phyloP scores from a whole-genome alignment of 176 grass and related monocot species.

The Aegilops longissima region DNA sequence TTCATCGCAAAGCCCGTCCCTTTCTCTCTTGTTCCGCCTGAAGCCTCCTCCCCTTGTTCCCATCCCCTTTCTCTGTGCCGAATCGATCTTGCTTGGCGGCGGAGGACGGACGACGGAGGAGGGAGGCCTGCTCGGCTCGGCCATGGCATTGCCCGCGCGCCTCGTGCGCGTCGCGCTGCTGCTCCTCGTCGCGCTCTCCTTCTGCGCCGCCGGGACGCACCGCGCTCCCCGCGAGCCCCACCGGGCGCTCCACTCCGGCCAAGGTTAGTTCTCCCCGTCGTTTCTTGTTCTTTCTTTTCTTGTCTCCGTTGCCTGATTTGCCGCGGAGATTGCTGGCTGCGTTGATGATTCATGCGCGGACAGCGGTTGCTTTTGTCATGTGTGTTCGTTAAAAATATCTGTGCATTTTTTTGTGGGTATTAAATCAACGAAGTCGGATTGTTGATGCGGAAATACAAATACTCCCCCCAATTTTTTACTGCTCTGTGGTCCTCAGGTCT shows the following conservation, averaged over 20 bases:
- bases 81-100: background rate
- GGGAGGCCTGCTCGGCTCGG: background rate
- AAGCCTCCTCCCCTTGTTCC: constrained; percentile 13
- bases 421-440: constrained; percentile 2
- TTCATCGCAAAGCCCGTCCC: background rate
- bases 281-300: background rate
- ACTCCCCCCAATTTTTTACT: background rate
- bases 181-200: constrained; percentile 43
- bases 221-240: constrained; percentile 26
- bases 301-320: background rate
- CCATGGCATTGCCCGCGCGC: constrained; percentile 56
- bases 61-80: background rate
- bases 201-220: constrained; percentile 28
- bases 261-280: constrained; percentile 13
- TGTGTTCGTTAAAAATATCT: background rate
- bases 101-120: background rate
- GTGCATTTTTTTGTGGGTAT: background rate
- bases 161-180: constrained; percentile 34
- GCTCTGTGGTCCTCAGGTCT: constrained; percentile 39
- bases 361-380: background rate
- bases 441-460: constrained; percentile 13
- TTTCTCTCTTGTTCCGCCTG: background rate
- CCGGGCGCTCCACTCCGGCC: background rate
- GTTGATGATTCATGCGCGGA: background rate
- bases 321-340: background rate